Evolutionary conservation across 139 green algal species (phyloP).

Genomic region (Chlorella sorokiniana): DNA sequence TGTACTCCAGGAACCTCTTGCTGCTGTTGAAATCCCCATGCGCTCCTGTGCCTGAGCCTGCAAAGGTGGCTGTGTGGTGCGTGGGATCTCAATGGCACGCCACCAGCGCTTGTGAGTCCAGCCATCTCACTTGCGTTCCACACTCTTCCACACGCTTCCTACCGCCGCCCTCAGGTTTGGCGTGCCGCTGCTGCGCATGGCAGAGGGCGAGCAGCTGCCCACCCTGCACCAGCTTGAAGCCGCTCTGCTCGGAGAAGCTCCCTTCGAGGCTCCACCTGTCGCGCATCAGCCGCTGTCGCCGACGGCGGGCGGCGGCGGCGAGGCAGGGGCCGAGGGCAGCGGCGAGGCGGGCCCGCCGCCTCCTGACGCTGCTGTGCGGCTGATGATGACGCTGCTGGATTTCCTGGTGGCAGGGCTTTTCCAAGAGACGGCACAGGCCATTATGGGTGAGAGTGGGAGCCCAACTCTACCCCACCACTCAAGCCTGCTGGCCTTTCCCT

Average conservation of each 20-base stretch:
- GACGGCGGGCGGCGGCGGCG: background rate
- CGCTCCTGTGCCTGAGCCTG: no score
- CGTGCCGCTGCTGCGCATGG: slow-evolving; percentile 53
- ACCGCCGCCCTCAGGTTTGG: slow-evolving; percentile 42
- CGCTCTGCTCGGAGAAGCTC: slow-evolving; percentile 6
- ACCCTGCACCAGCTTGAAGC: slow-evolving; percentile 39
- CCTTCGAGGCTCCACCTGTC: background rate
- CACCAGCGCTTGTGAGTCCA: no score
- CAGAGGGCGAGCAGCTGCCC: slow-evolving; percentile 29
- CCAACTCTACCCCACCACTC: background rate
- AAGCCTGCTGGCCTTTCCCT: background rate
- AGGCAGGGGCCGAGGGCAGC: slow-evolving; percentile 9
- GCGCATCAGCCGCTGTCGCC: background rate
- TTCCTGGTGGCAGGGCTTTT: slow-evolving; percentile 58
- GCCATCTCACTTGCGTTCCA: background rate
- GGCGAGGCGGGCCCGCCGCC: background rate
- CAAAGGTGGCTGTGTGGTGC: no score
- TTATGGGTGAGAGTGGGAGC: slow-evolving; percentile 29
- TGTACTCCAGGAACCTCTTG: no score
- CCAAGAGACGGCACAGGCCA: slow-evolving; percentile 7
- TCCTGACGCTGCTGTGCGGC: slow-evolving; percentile 21
- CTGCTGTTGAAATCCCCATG: no score
- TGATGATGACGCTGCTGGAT: slow-evolving; percentile 48
- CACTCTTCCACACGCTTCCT: background rate
- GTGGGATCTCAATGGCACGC: no score